phyloP scores from a whole-genome alignment of 768 basidiomycete genomes.

The Macrocybe gigantea region DNA sequence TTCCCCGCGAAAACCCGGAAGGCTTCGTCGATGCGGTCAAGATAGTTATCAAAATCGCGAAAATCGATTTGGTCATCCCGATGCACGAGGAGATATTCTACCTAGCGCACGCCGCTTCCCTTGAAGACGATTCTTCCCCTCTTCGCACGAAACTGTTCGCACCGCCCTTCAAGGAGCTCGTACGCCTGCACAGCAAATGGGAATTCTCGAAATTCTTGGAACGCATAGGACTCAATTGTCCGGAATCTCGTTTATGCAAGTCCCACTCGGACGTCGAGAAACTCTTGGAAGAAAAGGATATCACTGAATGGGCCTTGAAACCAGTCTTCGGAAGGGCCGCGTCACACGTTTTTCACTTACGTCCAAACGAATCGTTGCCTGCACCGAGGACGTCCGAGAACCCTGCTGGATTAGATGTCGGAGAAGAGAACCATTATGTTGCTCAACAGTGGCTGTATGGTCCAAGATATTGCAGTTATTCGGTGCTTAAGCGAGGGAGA shows the following conservation, averaged over 20 bases:
- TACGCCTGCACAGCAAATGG: constrained; percentile 16
- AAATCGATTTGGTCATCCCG: constrained; percentile 13
- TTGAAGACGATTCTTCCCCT: constrained; percentile 1
- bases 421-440: constrained; percentile 11
- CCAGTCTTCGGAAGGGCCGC: constrained; percentile 14
- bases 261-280: constrained; percentile 8
- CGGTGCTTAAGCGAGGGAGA: constrained; percentile 10
- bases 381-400: neutral
- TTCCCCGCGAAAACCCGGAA: no score
- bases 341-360: constrained; percentile 11
- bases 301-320: constrained; percentile 10
- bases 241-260: constrained; percentile 9
- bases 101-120: constrained; percentile 12
- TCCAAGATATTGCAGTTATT: constrained; percentile 13
- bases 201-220: constrained; percentile 11
- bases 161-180: constrained; percentile 10
- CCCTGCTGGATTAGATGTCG: constrained; percentile 2
- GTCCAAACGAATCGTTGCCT: constrained; percentile 9
- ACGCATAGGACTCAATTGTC: constrained; percentile 6
- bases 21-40: constrained; percentile 10
- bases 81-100: constrained; percentile 16
- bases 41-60: constrained; percentile 5
- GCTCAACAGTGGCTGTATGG: constrained; percentile 16
- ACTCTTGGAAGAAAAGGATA: constrained; percentile 6
- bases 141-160: constrained; percentile 10